These are phyloP conservation scores for Tolypocladium inflatum DNA, from an alignment of 2,329 filamentous ascomycete genomes.

Conservation along the genomic window DNA sequence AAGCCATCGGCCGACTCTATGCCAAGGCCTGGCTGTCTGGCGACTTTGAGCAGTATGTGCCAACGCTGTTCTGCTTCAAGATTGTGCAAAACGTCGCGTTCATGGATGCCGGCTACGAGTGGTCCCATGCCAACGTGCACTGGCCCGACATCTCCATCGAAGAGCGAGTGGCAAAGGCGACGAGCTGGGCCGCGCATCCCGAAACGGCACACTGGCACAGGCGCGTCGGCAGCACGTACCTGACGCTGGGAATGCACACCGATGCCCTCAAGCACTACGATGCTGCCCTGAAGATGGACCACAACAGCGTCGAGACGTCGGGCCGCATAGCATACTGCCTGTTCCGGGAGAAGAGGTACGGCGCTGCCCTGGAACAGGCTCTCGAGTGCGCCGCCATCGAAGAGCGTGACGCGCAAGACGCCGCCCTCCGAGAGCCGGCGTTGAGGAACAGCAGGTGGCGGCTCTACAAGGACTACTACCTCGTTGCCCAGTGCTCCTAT, in stretches of 20 bases:
- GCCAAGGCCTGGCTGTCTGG: slow-evolving; percentile 27
- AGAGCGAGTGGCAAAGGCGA: slow-evolving; percentile 24
- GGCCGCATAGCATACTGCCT: slow-evolving; percentile 32
- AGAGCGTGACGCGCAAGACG: slow-evolving; percentile 16
- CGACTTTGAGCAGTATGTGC: slow-evolving; percentile 24
- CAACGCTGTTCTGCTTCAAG: slow-evolving; percentile 31
- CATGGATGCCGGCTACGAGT: slow-evolving; percentile 26
- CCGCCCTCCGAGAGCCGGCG: slow-evolving; percentile 12
- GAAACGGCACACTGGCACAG: slow-evolving; percentile 27
- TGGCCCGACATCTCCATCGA: slow-evolving; percentile 26
- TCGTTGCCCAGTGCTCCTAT: slow-evolving; percentile 27
- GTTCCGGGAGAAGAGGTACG: slow-evolving; percentile 23
- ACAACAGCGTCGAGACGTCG: slow-evolving; percentile 25
- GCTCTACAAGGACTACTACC: slow-evolving; percentile 29
- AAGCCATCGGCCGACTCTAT: slow-evolving; percentile 28
- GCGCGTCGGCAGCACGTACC: slow-evolving; percentile 29
- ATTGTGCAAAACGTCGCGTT: slow-evolving; percentile 31
- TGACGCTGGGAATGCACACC: slow-evolving; percentile 23
- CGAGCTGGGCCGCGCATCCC: slow-evolving; percentile 24
- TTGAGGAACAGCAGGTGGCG: slow-evolving; percentile 24
- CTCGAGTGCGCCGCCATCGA: slow-evolving; percentile 27
- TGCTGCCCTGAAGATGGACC: slow-evolving; percentile 24
- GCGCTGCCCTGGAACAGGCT: slow-evolving; percentile 23
- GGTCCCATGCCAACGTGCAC: slow-evolving; percentile 23
- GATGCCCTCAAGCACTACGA: slow-evolving; percentile 26